Conservation (phyloP, 2,329 filamentous ascomycete genomes). For the Ilyonectria mors-panacis region DNA sequence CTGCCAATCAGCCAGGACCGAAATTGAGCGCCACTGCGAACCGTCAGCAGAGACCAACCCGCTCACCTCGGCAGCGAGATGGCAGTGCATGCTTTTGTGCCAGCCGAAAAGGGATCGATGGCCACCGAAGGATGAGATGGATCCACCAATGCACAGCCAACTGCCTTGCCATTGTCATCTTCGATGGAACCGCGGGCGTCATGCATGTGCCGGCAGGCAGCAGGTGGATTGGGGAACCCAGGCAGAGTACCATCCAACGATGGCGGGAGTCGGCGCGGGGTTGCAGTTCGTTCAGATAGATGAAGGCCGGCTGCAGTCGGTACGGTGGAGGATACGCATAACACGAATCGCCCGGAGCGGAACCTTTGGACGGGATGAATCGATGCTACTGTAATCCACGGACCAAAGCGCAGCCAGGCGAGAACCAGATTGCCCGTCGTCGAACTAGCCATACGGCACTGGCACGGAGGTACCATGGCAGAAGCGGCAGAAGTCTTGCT, state of each 20-base stretch:
- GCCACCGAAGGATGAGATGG: constrained; percentile 34
- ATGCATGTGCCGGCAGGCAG: constrained; percentile 48
- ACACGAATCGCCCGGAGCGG: constrained; percentile 27
- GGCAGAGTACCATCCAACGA: constrained; percentile 37
- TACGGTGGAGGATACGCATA: constrained; percentile 29
- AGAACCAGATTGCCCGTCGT: constrained; percentile 20
- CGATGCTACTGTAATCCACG: constrained; percentile 24
- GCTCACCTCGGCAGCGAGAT: constrained; percentile 26
- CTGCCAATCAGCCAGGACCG: background rate
- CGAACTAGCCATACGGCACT: constrained; percentile 31
- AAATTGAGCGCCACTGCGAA: background rate
- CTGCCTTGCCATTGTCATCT: constrained; percentile 35
- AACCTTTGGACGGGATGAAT: constrained; percentile 30
- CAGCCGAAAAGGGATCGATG: constrained; percentile 25
- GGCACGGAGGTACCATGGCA: constrained; percentile 28
- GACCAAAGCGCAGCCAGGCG: constrained; percentile 24
- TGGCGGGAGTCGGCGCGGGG: constrained; percentile 34
- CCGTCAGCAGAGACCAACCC: constrained; percentile 7
- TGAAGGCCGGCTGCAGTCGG: constrained; percentile 20
- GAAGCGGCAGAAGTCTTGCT: constrained; percentile 36
- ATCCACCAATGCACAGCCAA: constrained; percentile 35
- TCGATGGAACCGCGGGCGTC: constrained; percentile 34
- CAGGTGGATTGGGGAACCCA: constrained; percentile 33
- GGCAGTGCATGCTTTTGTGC: constrained; percentile 6
- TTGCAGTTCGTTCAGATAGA: constrained; percentile 31